Percentiles rank a stretch among this genome's conserved stretches.
These are phyloP conservation scores for Hypoxylon rubiginosum DNA, from an alignment of 2,329 filamentous ascomycete species.

Conservation along the genomic window DNA sequence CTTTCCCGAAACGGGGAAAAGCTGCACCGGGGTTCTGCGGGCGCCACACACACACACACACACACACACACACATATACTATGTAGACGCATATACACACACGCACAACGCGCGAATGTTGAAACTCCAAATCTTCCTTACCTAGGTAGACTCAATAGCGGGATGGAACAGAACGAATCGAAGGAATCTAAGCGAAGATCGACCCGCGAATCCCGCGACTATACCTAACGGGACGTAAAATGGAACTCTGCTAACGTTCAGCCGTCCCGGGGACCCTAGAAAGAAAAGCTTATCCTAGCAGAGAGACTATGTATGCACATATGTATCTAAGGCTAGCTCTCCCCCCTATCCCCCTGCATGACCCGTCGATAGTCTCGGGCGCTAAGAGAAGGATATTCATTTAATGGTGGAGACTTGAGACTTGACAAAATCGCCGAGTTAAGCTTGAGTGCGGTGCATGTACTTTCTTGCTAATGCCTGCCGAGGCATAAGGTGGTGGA, in stretches of 20 bases:
- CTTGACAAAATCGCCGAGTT: constrained; percentile 3
- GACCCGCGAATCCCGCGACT: constrained; percentile 1
- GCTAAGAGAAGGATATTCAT: constrained; percentile 22
- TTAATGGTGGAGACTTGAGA: constrained; percentile 4
- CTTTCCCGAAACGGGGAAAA: constrained; percentile 29
- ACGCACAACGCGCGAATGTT: not conserved
- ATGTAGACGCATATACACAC: not conserved
- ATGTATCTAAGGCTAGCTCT: not conserved
- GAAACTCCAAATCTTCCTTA: not conserved
- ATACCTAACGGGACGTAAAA: constrained; percentile 3
- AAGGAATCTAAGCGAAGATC: constrained; percentile 1
- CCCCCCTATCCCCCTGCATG: constrained; percentile 17
- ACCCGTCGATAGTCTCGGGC: constrained; percentile 37
- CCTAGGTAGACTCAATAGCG: not conserved
- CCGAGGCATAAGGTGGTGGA: not conserved
- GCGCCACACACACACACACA: constrained; percentile 6
- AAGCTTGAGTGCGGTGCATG: not conserved
- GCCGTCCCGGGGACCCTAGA: constrained; percentile 23
- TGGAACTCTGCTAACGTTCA: constrained; percentile 5
- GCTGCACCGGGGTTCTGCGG: constrained; percentile 5
- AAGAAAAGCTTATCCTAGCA: constrained; percentile 23
- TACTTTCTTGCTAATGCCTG: not conserved
- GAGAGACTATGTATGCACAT: not conserved
- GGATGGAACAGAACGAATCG: constrained; percentile 4
- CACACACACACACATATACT: not conserved